Evolutionary conservation across 2,329 filamentous ascomycete genomes (phyloP).

Genomic region (Colletotrichum sansevieriae): DNA sequence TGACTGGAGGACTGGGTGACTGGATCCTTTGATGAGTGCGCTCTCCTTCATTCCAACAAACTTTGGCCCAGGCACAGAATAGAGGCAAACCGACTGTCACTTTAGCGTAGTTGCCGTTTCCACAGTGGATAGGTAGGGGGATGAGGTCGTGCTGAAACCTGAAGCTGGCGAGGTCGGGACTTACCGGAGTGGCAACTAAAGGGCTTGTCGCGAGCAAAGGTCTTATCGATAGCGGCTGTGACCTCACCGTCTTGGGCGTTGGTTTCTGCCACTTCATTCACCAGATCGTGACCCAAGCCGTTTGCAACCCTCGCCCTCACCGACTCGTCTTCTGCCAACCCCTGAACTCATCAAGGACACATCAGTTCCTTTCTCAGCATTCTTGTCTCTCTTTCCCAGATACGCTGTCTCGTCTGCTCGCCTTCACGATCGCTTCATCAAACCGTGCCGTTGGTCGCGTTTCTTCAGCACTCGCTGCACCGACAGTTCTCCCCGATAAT

Average conservation of each 20-base stretch:
- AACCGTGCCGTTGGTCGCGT: conserved; percentile 15
- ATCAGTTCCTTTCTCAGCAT: background rate
- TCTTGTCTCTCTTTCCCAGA: background rate
- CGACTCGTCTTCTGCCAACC: background rate
- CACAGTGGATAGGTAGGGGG: conserved; percentile 15
- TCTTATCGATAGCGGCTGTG: conserved; percentile 39
- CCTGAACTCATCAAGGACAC: background rate
- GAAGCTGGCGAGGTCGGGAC: conserved; percentile 20
- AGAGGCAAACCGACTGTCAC: background rate
- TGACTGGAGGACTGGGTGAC: background rate
- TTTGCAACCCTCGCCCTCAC: conserved; percentile 16
- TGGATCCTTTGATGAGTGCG: background rate
- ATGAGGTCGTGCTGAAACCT: conserved; percentile 16
- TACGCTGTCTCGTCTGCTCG: background rate
- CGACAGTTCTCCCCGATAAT: conserved; percentile 31
- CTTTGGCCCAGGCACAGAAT: background rate
- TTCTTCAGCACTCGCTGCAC: conserved; percentile 39
- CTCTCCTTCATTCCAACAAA: background rate
- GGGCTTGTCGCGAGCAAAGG: conserved; percentile 9
- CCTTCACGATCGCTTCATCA: conserved; percentile 28
- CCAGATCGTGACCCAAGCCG: conserved; percentile 30
- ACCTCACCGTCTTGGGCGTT: conserved; percentile 26
- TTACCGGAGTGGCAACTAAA: conserved; percentile 34
- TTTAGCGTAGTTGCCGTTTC: conserved; percentile 5
- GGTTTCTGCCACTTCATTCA: conserved; percentile 38